Percentiles rank a stretch among this genome's conserved stretches.
phyloP scores from a whole-genome alignment of 139 green algal species.

The Chlorella sp. region DNA sequence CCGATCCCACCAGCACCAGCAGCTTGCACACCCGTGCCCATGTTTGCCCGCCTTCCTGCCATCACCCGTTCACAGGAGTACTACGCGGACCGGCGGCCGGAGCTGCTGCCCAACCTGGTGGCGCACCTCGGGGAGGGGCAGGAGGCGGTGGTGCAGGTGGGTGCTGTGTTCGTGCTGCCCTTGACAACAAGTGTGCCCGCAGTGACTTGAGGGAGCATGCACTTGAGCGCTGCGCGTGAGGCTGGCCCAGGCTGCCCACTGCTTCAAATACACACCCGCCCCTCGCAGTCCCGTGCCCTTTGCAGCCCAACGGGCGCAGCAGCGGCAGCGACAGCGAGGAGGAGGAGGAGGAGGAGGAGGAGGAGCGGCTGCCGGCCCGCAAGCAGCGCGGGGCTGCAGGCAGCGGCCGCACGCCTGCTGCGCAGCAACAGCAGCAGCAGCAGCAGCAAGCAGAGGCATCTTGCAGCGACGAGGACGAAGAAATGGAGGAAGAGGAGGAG shows the following conservation, averaged over 20 bases:
- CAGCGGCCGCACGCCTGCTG: not conserved
- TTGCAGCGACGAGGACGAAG: not conserved
- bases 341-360: not conserved
- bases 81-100: not conserved
- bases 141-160: not conserved
- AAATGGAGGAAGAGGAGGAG: not conserved
- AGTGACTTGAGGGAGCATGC: too few species aligned
- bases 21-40: too few species aligned
- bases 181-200: too few species aligned
- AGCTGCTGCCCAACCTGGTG: conserved; percentile 19
- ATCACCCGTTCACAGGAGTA: not conserved
- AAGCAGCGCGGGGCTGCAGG: not conserved
- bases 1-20: too few species aligned
- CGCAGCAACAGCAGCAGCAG: not conserved
- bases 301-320: not conserved
- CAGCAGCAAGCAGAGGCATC: not conserved
- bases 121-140: not conserved
- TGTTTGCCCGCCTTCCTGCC: too few species aligned
- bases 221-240: too few species aligned
- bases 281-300: too few species aligned
- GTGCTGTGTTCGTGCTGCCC: too few species aligned
- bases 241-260: too few species aligned
- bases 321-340: not conserved
- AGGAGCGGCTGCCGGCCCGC: not conserved
- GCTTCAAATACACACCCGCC: not conserved